phyloP scores from a whole-genome alignment of 2,329 filamentous ascomycete species.

The Aspergillus jensenii region DNA sequence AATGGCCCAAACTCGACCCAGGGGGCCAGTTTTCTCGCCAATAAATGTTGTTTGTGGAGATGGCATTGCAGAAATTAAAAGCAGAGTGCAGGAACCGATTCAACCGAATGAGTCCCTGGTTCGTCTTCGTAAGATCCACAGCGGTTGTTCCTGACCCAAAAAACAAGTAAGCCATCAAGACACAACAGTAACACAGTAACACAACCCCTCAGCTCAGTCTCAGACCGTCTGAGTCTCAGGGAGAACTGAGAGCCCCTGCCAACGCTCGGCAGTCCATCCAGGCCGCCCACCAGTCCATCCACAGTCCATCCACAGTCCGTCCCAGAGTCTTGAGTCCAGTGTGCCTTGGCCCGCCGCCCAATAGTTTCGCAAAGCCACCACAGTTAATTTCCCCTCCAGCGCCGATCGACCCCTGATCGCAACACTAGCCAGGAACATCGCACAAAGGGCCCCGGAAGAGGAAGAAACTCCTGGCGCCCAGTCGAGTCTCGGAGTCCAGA shows the following conservation, averaged over 20 bases:
- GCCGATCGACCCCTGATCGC: conserved; percentile 6
- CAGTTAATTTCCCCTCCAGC: conserved; percentile 1
- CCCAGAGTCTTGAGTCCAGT: too few relatives aligned
- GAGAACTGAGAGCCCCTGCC: neutral
- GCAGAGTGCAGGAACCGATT: neutral
- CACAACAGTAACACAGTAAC: neutral
- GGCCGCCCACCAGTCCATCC: neutral
- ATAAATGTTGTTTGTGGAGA: too few relatives aligned
- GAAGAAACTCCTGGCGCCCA: neutral
- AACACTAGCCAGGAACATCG: conserved; percentile 6
- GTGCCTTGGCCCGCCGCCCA: too few relatives aligned
- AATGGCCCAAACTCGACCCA: too few relatives aligned
- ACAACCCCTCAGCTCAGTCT: neutral
- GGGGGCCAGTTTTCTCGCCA: too few relatives aligned
- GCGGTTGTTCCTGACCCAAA: conserved; percentile 6
- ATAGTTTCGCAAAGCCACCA: neutral
- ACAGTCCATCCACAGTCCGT: neutral
- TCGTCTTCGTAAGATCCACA: neutral
- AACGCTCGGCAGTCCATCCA: neutral
- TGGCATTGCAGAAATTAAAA: neutral
- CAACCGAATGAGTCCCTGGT: neutral
- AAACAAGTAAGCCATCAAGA: neutral
- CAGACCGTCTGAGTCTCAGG: neutral
- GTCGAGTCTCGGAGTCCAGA: neutral
- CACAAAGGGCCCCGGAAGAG: conserved; percentile 1